Evolutionary conservation across 176 grass and related monocot species (phyloP).

Genomic region (Ensete glaucum): DNA sequence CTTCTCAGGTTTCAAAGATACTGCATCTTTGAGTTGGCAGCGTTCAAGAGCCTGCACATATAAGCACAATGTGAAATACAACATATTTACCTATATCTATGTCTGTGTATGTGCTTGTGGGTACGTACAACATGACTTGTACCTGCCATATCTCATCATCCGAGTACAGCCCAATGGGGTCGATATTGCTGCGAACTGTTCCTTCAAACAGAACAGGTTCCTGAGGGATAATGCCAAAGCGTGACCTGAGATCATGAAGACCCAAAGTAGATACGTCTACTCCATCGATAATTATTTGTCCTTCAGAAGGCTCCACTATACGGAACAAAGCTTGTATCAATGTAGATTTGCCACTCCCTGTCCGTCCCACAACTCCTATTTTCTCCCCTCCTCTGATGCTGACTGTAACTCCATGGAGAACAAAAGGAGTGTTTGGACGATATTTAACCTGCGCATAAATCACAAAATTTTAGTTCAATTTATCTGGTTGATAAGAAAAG

Average conservation of each 20-base stretch:
- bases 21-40: constrained; percentile 85
- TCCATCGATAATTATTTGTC: constrained; percentile 66
- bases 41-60: constrained; percentile 64
- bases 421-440: constrained; percentile 70
- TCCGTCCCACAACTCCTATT: constrained; percentile 84
- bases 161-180: constrained; percentile 70
- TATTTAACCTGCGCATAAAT: constrained; percentile 53
- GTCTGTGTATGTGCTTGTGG: neutral
- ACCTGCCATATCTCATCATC: constrained; percentile 98
- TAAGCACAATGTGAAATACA: constrained; percentile 7
- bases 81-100: neutral
- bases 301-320: constrained; percentile 82
- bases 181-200: constrained; percentile 79
- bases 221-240: constrained; percentile 92
- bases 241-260: constrained; percentile 93
- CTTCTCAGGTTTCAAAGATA: constrained; percentile 74
- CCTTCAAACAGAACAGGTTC: constrained; percentile 95
- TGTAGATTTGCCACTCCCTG: constrained; percentile 95
- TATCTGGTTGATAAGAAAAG: too few relatives aligned
- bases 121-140: neutral
- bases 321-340: constrained; percentile 94
- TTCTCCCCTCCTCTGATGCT: constrained; percentile 73
- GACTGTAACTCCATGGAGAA: constrained; percentile 84
- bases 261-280: constrained; percentile 83
- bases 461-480: neutral